phyloP scores from a whole-genome alignment of 1,284 basidiomycete genomes.

The Sanghuangporus baumii region DNA sequence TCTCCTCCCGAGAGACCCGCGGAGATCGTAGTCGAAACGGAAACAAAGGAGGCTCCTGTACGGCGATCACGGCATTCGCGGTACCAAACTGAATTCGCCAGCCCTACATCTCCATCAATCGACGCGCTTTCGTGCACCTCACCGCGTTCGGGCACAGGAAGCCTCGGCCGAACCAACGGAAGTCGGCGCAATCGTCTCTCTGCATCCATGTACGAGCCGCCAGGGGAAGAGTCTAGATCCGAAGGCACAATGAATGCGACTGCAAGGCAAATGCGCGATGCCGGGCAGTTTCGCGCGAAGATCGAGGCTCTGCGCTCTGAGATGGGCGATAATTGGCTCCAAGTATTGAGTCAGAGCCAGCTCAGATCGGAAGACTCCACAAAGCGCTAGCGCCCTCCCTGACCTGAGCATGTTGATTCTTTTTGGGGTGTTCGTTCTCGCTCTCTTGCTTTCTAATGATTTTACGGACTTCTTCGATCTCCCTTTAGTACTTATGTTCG shows the following conservation, averaged over 20 bases:
- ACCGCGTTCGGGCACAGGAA: constrained; percentile 7
- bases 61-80: constrained; percentile 37
- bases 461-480: neutral
- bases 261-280: constrained; percentile 39
- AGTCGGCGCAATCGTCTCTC: constrained; percentile 48
- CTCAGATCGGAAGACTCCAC: constrained; percentile 23
- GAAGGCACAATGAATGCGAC: constrained; percentile 28
- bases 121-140: constrained; percentile 25
- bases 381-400: constrained; percentile 5
- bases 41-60: neutral
- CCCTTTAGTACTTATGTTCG: neutral
- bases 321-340: constrained; percentile 84
- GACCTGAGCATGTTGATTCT: neutral
- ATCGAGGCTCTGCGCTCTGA: constrained; percentile 80
- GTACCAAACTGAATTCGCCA: constrained; percentile 39
- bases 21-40: neutral
- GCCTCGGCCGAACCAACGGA: constrained; percentile 7
- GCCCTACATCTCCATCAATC: constrained; percentile 13
- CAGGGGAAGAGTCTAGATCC: neutral
- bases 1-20: constrained; percentile 2
- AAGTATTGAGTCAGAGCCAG: constrained; percentile 70
- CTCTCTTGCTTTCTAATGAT: constrained; percentile 3
- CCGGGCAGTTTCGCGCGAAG: constrained; percentile 65
- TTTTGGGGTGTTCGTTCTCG: neutral
- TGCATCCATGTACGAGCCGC: constrained; percentile 58